Base-by-base conservation (phyloP, 2,329 filamentous ascomycete species). In the Rugonectria rugulosa region DNA sequence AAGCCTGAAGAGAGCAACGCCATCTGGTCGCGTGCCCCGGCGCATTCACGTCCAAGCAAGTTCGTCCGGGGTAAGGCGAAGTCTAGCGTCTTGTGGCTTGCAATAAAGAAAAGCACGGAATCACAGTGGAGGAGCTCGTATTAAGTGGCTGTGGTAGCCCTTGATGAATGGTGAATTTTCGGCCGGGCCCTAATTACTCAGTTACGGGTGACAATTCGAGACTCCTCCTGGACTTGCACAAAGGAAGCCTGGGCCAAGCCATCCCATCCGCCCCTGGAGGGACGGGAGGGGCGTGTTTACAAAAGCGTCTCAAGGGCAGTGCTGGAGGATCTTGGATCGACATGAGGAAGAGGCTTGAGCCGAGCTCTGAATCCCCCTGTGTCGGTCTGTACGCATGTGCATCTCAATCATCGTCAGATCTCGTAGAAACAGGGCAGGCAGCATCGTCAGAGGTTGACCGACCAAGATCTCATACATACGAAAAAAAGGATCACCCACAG, bases 1-100 rank as follows among this genome's bases (percentile, higher is more conserved):
- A 45, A 53, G 49, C 23, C 42, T 38, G 26, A 15, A 26, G 21
- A 32, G 12, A 32, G 7, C 12, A 32, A 14, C 29, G 5, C 29
- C 47, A 53, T 31, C 17, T 51, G 48, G 48, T 51, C 48, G 48
- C 48, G 48, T 51, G 48, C 48, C 32, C n/a, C 20, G 48, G 40
- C 31, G 21, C 29, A n/a, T 24, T 26, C 21, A 23, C 21, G 20
- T 38, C 24, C 23, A 40, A 24, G 19, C 45, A 51, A 44, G 29
- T 37, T 29, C 24, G 41, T 51, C 48, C 19, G 48, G 48, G 48
- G 48, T 51, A 51, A 43, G 29, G 44, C 48, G 40, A 32, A 27
- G 15, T 29, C 19, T 51, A 51, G 48, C 48, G 48, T 17, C 21
- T 17, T 27, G 38, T 27, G 38, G 47, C 17, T 36, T 50, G 23